Base-by-base conservation (phyloP, 1,284 basidiomycete species). In the Ustilago lituana region DNA sequence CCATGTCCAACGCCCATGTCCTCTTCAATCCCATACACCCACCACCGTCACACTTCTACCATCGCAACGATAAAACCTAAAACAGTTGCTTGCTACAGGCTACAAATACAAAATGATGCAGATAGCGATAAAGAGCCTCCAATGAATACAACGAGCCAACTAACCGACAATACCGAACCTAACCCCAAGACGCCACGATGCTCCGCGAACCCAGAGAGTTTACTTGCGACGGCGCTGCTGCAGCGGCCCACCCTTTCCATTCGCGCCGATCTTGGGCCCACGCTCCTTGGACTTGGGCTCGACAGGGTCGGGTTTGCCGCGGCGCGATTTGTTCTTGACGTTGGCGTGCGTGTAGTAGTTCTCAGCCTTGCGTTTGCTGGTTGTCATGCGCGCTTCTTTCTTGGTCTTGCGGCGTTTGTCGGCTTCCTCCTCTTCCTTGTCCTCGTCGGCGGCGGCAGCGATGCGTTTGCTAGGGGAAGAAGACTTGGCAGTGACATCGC, bases 321-420 rank as follows among this genome's bases (percentile, higher is more conserved):
- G 73, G 31, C 79, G 66, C 55, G 78, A 81, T 73, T 78, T 77
- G 76, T 81, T 81, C 78, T 82, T 82, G 60, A 82, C 80, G 57
- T 83, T 83, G 57, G 81, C 82, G 50, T 79, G 68, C 14, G 80
- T 81, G 85, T 93, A 97, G 86, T 94, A 98, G 85, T 98, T 98
- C 59, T 87, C 87, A 15, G 92, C 88, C 84, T 93, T 94, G 85
- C 89, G 90, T 90, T 82, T 81, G 57, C 53, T 68, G 22, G 80
- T 81, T 22, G 61, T 80, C 71, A 80, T 74, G 11, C 79, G 74
- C 17, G 56, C 24, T 26, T 59, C 75, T 51, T 81, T 80, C 51
- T 68, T 73, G 39, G 53, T 51, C 57, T 74, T 70, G 19, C 46
- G 58, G 20, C 55, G 63, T n/a, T 43, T 40, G 37, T 72, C 64